Percentiles rank a stretch among this genome's conserved stretches.
These are phyloP conservation scores for Trichosporon coremiiforme DNA, from an alignment of 1,284 basidiomycete genomes.

Conservation along the genomic window DNA sequence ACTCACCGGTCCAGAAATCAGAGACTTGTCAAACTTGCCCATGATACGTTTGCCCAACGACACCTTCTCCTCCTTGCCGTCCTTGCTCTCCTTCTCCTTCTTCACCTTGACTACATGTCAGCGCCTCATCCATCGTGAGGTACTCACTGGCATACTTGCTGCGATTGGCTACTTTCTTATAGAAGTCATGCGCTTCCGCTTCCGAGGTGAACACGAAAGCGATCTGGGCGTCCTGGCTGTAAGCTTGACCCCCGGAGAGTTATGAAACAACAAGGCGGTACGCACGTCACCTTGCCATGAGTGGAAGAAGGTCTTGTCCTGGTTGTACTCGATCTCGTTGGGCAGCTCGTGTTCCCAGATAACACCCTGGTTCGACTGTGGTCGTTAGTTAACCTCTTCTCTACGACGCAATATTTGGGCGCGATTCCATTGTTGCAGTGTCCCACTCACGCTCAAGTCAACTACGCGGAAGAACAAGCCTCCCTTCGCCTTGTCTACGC, in stretches of 20 bases:
- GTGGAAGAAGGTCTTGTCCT: conserved; percentile 91
- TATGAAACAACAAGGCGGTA: conserved; percentile 71
- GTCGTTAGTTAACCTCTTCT: conserved; percentile 19
- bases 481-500: conserved; percentile 65
- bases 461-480: conserved; percentile 73
- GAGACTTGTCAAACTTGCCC: conserved; percentile 80
- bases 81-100: conserved; percentile 31
- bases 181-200: conserved; percentile 79
- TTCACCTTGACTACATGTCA: conserved; percentile 45
- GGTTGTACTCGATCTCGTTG: conserved; percentile 76
- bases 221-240: conserved; percentile 57
- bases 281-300: conserved; percentile 89
- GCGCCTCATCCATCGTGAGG: background rate
- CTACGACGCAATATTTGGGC: too few species aligned
- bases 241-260: background rate
- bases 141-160: conserved; percentile 66
- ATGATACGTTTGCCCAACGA: conserved; percentile 63
- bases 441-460: conserved; percentile 63
- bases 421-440: too few species aligned
- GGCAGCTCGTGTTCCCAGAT: conserved; percentile 96
- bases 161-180: conserved; percentile 78
- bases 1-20: conserved; percentile 77
- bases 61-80: conserved; percentile 46
- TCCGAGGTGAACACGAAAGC: conserved; percentile 90
- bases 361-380: conserved; percentile 73